These are phyloP conservation scores for Calocybe cyanea DNA, from an alignment of 768 basidiomycete species.

Conservation along the genomic window DNA sequence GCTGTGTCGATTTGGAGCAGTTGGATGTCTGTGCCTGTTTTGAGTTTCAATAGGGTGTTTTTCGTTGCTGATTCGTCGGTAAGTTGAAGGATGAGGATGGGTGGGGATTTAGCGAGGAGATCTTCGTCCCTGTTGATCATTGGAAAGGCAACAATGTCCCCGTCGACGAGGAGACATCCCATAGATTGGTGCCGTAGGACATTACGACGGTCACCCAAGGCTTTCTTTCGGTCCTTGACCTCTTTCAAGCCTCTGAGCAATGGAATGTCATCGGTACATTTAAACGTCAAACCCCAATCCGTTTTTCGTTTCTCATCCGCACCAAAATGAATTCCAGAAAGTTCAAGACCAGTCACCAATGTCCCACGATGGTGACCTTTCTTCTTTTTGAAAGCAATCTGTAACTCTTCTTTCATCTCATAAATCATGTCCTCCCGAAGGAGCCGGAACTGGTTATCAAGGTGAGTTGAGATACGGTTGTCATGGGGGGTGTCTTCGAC, in stretches of 20 bases:
- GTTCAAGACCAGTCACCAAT: conserved; percentile 32
- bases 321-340: conserved; percentile 33
- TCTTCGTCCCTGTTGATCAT: conserved; percentile 52
- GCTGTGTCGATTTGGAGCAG: conserved; percentile 56
- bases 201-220: conserved; percentile 34
- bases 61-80: conserved; percentile 36
- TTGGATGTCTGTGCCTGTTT: conserved; percentile 27
- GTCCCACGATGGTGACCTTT: conserved; percentile 33
- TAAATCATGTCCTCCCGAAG: conserved; percentile 13
- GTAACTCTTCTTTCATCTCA: conserved; percentile 44
- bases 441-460: conserved; percentile 14
- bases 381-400: conserved; percentile 33
- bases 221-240: conserved; percentile 31
- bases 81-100: conserved; percentile 51
- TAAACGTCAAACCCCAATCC: conserved; percentile 39
- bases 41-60: conserved; percentile 36
- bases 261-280: conserved; percentile 32
- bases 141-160: conserved; percentile 47
- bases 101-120: conserved; percentile 41
- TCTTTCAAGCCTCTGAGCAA: conserved; percentile 28
- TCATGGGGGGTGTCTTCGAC: conserved; percentile 52
- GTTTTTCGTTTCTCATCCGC: conserved; percentile 14
- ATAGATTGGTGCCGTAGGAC: conserved; percentile 53
- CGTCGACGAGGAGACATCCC: conserved; percentile 47
- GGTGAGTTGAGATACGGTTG: conserved; percentile 17